Percentiles rank a stretch among this genome's conserved stretches.
Conservation (phyloP, 2,329 filamentous ascomycete species). For the Apiospora saccharicola region DNA sequence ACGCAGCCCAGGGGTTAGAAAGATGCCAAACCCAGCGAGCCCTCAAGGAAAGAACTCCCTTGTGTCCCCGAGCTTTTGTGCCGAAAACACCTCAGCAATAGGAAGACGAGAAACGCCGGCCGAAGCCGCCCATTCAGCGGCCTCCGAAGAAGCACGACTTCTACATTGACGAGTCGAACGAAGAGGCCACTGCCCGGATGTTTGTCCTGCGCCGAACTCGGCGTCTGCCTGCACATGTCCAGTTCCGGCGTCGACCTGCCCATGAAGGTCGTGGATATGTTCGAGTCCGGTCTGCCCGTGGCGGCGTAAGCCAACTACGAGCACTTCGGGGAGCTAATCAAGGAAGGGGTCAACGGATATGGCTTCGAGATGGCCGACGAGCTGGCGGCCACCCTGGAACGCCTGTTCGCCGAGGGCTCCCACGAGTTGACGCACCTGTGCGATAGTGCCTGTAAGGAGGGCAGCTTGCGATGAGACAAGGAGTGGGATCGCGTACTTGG, state of each 20-base stretch:
- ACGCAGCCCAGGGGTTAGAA: not conserved
- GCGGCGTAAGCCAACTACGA: constrained; percentile 86
- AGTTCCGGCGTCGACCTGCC: constrained; percentile 94
- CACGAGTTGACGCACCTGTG: constrained; percentile 67
- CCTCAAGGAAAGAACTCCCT: no score
- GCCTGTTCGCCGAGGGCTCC: constrained; percentile 66
- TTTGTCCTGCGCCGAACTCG: constrained; percentile 75
- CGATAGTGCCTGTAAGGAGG: constrained; percentile 76
- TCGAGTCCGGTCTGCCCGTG: constrained; percentile 91
- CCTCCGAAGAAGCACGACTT: no score
- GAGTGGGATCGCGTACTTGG: constrained; percentile 91
- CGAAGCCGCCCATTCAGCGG: no score
- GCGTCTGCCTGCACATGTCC: constrained; percentile 90
- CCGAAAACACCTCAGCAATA: no score
- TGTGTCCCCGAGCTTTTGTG: no score
- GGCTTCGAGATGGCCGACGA: constrained; percentile 80
- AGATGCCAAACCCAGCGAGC: no score
- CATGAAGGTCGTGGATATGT: constrained; percentile 99
- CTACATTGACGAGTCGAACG: no score
- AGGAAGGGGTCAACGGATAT: constrained; percentile 83
- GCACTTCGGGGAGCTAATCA: constrained; percentile 90
- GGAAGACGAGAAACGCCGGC: no score
- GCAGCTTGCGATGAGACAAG: constrained; percentile 82
- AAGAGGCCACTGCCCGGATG: no score
- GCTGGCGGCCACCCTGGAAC: constrained; percentile 67